Conservation (phyloP, 768 basidiomycete genomes). For the Lactifluus piperatus region DNA sequence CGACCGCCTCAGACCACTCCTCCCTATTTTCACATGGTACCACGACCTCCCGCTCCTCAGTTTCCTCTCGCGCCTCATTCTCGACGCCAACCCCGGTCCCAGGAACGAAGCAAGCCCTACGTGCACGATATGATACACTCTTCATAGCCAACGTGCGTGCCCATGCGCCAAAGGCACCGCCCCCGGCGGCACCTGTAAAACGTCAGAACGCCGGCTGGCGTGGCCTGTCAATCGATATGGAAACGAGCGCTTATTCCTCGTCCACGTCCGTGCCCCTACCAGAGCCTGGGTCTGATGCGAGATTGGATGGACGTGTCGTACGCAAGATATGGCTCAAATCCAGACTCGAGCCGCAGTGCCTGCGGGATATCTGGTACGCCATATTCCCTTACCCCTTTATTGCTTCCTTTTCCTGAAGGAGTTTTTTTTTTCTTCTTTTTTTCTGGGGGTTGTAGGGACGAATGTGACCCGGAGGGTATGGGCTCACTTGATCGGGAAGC, state of each 20-base stretch:
- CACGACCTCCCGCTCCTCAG: slow-evolving; percentile 38
- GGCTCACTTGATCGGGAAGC: slow-evolving; percentile 51
- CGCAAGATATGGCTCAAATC: slow-evolving; percentile 53
- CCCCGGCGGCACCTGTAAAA: slow-evolving; percentile 32
- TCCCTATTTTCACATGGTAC: slow-evolving; percentile 35
- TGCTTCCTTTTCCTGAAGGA: background rate
- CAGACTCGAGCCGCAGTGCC: slow-evolving; percentile 37
- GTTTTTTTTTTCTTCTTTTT: background rate
- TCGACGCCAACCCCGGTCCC: background rate
- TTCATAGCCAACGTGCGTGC: slow-evolving; percentile 23
- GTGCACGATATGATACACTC: slow-evolving; percentile 26
- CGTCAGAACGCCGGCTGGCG: slow-evolving; percentile 63
- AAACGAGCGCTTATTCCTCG: slow-evolving; percentile 31
- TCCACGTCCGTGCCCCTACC: slow-evolving; percentile 25
- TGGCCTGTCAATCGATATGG: slow-evolving; percentile 54
- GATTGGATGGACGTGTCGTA: slow-evolving; percentile 45
- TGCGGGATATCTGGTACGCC: slow-evolving; percentile 56
- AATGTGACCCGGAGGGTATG: slow-evolving; percentile 45
- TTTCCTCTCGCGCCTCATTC: slow-evolving; percentile 20
- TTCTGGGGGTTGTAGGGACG: slow-evolving; percentile 44
- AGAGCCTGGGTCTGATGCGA: slow-evolving; percentile 33
- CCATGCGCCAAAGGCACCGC: slow-evolving; percentile 24
- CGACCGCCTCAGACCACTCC: slow-evolving; percentile 18
- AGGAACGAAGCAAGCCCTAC: slow-evolving; percentile 20
- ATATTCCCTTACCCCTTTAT: background rate